Base-by-base conservation (phyloP, 805 yeast species). In the Saccharomycopsis oosterbeekiorum region DNA sequence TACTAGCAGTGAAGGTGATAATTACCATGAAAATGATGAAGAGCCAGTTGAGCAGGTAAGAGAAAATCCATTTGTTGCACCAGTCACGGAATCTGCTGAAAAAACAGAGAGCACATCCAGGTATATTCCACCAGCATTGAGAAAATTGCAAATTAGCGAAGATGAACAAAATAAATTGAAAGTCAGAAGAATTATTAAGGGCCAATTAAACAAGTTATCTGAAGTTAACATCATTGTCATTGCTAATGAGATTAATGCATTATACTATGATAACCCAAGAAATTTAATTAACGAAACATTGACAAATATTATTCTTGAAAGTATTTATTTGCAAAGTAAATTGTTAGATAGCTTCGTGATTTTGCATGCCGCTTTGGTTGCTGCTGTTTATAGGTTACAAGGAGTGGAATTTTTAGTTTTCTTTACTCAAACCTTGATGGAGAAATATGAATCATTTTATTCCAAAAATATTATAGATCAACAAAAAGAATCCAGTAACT, bases 351-450 rank as follows among this genome's bases (percentile, higher is more conserved):
- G 88, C 0, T 89, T 90, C 70, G 82, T 92, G 47, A 80, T 87
- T 63, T 77, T 89, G 39, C 92, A 93, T 71, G 87, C 96, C 0
- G 85, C 90, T 5, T 77, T 90, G 8, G 81, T 85, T 1, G 85
- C 85, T 24, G 86, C 96, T 0, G 71, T 94, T 26, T 90, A 88
- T 73, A 80, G 88, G 63, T 68, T 84, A 21, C 88, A 88, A 66
- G 98, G 99, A 21, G 82, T 85, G 43, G 97, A 90, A 64, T 87
- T 90, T 71, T 97, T 97, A 63, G 99, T 97, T 0, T 81, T 76
- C 66, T 86, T 91, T 62, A 78, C 91, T 40, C 99, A 94, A 70
- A 77, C 82, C 0, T 70, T 88, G 60, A 88, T 92, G n/a, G 96
- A 89, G 64, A 78, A 76, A 60, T 83, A 88, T 67, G 84, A 86